Evolutionary conservation across 108 stramenopile genomes (phyloP).

Genomic region (Fragilaria radians): DNA sequence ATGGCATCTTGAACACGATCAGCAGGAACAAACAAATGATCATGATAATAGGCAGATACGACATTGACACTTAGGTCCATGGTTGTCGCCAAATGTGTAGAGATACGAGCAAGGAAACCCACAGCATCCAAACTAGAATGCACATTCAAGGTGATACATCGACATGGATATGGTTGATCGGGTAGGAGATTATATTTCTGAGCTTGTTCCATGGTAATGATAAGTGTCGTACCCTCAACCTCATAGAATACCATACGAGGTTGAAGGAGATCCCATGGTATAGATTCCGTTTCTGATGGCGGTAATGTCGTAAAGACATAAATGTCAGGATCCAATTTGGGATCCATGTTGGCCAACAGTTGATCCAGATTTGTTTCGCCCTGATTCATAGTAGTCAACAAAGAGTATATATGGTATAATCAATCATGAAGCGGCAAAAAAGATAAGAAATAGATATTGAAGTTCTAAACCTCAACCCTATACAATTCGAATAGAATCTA

Average conservation of each 20-base stretch:
- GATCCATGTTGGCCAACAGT: background rate
- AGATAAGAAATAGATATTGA: background rate
- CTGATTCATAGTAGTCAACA: background rate
- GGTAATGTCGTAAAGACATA: background rate
- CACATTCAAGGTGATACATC: background rate
- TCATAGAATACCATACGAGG: background rate
- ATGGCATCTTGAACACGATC: background rate
- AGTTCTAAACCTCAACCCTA: too few relatives aligned
- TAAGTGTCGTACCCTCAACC: background rate
- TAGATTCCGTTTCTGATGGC: background rate
- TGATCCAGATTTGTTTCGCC: background rate
- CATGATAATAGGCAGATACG: background rate
- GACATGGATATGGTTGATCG: background rate
- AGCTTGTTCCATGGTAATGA: background rate
- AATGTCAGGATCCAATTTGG: background rate
- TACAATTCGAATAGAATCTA: too few relatives aligned
- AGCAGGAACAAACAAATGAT: background rate
- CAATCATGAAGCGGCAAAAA: background rate
- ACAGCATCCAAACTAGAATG: background rate
- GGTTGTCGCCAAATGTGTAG: background rate
- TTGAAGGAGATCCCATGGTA: too few relatives aligned
- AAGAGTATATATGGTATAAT: too few relatives aligned
- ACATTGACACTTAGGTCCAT: background rate
- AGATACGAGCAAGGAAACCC: background rate
- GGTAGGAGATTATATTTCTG: background rate